Evolutionary conservation across 148 eudicot genomes (phyloP).

Genomic region (Chenopodium formosanum): DNA sequence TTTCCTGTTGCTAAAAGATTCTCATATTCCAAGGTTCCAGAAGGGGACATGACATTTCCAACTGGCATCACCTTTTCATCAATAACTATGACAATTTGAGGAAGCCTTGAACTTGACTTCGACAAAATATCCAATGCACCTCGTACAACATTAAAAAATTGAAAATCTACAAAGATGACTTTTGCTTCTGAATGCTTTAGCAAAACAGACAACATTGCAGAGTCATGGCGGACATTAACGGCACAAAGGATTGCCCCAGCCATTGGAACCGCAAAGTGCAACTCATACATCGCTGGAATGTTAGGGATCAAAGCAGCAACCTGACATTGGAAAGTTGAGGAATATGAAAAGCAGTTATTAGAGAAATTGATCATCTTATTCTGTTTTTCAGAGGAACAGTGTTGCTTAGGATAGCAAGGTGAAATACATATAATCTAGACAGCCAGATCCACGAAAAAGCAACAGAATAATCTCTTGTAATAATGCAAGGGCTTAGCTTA

Average conservation of each 20-base stretch:
- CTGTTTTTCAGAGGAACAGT: neutral
- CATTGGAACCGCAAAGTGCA: constrained; percentile 83
- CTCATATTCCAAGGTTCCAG: constrained; percentile 46
- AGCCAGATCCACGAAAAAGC: neutral
- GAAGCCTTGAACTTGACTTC: constrained; percentile 39
- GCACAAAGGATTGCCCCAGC: constrained; percentile 74
- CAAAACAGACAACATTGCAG: constrained; percentile 56
- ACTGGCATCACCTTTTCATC: constrained; percentile 23
- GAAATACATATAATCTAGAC: neutral
- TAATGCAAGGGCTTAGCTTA: neutral
- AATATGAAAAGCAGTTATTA: neutral
- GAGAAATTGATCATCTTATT: neutral
- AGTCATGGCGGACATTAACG: constrained; percentile 64
- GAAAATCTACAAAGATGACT: constrained; percentile 48
- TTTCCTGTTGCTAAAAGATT: constrained; percentile 42
- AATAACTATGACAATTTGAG: constrained; percentile 44
- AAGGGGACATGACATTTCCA: constrained; percentile 5
- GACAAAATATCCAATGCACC: constrained; percentile 29
- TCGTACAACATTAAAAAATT: constrained; percentile 25
- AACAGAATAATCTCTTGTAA: neutral
- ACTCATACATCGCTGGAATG: constrained; percentile 71
- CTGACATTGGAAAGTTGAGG: constrained; percentile 26
- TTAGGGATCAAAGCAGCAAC: constrained; percentile 74
- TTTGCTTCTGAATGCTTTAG: constrained; percentile 67
- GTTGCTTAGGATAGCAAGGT: neutral